These are phyloP conservation scores for Yamadazyma ubonensis DNA, from an alignment of 805 yeast genomes.

Conservation along the genomic window DNA sequence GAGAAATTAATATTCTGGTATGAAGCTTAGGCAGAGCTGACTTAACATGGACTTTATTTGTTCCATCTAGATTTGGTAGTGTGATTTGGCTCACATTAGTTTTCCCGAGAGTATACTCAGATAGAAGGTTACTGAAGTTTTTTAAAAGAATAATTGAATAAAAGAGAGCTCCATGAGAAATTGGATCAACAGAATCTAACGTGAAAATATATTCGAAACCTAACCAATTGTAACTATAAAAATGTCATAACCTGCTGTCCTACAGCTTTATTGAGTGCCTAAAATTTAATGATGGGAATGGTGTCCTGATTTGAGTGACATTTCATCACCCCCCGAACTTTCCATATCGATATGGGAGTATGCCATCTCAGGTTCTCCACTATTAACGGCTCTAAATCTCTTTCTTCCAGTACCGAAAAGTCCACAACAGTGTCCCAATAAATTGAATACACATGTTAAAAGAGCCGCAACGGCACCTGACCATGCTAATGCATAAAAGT, in stretches of 20 bases:
- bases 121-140: no score
- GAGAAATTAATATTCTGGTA: no score
- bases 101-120: no score
- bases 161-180: no score
- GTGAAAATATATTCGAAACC: constrained; percentile 1
- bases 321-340: constrained; percentile 6
- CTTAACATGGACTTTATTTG: no score
- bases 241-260: constrained; percentile 3
- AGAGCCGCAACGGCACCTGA: constrained; percentile 50
- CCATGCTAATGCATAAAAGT: constrained; percentile 65
- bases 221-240: constrained; percentile 3
- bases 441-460: constrained; percentile 29
- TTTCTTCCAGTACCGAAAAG: constrained; percentile 32
- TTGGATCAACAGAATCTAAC: no score
- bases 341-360: constrained; percentile 19
- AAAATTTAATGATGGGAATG: constrained; percentile 8
- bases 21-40: no score
- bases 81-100: no score
- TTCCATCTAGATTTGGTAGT: no score
- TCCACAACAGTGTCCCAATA: constrained; percentile 44
- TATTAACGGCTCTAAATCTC: constrained; percentile 23
- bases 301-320: constrained; percentile 6
- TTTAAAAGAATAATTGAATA: no score
- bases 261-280: no score
- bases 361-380: constrained; percentile 22